Evolutionary conservation across 768 basidiomycete species (phyloP), one percentile per base, ranked within the genome.

Genomic region (Lactarius quietus): DNA sequence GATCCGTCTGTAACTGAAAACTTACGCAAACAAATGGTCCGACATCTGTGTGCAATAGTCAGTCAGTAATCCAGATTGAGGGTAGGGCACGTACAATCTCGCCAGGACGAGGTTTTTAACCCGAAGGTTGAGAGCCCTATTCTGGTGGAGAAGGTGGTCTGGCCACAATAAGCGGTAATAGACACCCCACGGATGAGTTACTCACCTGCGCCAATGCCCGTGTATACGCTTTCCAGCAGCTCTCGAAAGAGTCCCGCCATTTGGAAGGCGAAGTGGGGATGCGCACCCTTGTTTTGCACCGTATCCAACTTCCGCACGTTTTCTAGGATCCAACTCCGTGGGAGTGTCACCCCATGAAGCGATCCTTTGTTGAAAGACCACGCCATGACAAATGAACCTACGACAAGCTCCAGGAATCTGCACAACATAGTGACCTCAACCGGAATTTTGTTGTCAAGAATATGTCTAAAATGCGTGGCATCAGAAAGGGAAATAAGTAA

Each of bases 251-350:
- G 55, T 12, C n/a, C 33, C 28, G 48, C 8, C 15, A 65, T 52
- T 7, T 20, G 17, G 51, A 38, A 43, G 18, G 35, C 48, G 1
- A n/a, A 12, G n/a, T 12, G n/a, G n/a, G 18, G 0, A 14, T 39
- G 17, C 1, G 52, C 53, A 14, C 39, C 51, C 29, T 67, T 68
- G 18, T 59, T 60, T 45, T 57, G 48, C 9, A 69, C 60, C n/a
- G 38, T 63, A 6, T 66, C 5, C 2, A 59, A 31, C 5, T 59
- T 58, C 4, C 57, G 61, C 23, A 63, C 9, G 31, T 64, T 56
- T 31, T 58, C 58, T 15, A 71, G 55, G 26, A 71, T 54, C 70
- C 68, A 71, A 58, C 70, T 69, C 5, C 64, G 67, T 6, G 71
- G 71, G 33, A 67, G 64, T 35, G 55, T 59, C 14, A 63, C 41